These are phyloP conservation scores for Lipomyces sp. DNA, from an alignment of 805 yeast species.

Conservation along the genomic window DNA sequence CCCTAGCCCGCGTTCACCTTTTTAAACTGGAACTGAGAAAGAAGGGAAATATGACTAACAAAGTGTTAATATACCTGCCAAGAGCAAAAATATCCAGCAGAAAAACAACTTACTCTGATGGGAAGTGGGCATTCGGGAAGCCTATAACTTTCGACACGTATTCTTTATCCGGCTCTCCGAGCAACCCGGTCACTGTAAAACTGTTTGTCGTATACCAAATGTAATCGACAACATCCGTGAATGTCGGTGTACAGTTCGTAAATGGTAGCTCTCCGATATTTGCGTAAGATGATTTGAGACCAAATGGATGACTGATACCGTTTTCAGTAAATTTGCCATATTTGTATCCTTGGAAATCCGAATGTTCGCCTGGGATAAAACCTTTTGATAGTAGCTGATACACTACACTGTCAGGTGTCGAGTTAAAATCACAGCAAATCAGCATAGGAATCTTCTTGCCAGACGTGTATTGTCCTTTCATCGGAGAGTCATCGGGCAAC, in stretches of 20 bases:
- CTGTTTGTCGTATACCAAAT: conserved; percentile 88
- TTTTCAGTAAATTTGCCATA: conserved; percentile 90
- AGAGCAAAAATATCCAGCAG: no score
- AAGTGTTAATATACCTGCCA: background rate
- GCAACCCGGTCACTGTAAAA: conserved; percentile 80
- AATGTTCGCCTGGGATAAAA: conserved; percentile 65
- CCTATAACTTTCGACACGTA: conserved; percentile 82
- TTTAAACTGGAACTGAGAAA: conserved; percentile 34
- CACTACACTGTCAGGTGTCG: conserved; percentile 85
- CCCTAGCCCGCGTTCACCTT: conserved; percentile 10
- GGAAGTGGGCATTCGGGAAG: conserved; percentile 90
- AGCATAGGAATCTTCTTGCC: conserved; percentile 69
- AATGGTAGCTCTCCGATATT: conserved; percentile 88
- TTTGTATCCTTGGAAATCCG: conserved; percentile 81
- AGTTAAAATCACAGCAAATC: conserved; percentile 95
- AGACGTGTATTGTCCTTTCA: conserved; percentile 48
- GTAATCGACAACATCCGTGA: conserved; percentile 92
- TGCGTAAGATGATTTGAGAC: conserved; percentile 83
- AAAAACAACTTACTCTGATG: conserved; percentile 45
- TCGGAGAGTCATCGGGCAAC: conserved; percentile 27
- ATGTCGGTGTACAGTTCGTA: conserved; percentile 91
- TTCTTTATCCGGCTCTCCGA: conserved; percentile 81
- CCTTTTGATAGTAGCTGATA: conserved; percentile 88
- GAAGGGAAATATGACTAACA: conserved; percentile 31
- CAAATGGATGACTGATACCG: conserved; percentile 81